Evolutionary conservation across 768 basidiomycete species (phyloP).

Genomic region (Tylopilus sp.): DNA sequence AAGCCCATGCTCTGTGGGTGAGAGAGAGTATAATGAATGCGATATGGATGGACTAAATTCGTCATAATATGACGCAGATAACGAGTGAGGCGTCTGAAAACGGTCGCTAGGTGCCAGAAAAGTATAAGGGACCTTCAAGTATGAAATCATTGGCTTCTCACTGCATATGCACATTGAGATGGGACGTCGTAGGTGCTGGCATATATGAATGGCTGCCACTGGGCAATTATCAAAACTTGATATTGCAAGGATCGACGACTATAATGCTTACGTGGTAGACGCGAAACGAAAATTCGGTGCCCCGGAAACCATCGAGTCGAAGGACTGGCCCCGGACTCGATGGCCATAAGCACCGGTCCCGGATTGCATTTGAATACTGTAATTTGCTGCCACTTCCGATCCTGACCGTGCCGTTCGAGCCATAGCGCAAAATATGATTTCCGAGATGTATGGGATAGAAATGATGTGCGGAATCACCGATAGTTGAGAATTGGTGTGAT

Average conservation of each 20-base stretch:
- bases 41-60: neutral
- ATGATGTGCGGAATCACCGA: constrained; percentile 6
- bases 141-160: constrained; percentile 4
- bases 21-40: neutral
- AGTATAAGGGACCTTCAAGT: neutral
- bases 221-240: constrained; percentile 3
- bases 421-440: constrained; percentile 8
- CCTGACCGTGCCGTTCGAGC: constrained; percentile 8
- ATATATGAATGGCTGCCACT: constrained; percentile 3
- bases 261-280: constrained; percentile 9
- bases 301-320: neutral
- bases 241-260: neutral
- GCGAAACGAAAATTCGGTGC: neutral
- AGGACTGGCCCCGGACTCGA: neutral
- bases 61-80: neutral
- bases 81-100: neutral
- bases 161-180: constrained; percentile 1
- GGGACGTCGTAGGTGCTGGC: neutral
- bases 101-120: constrained; percentile 1
- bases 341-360: constrained; percentile 7
- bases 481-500: constrained; percentile 8
- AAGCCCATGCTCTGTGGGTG: neutral
- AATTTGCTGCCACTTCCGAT: neutral
- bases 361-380: neutral
- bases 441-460: neutral